Percentiles rank a stretch among this genome's conserved stretches.
These are phyloP conservation scores for Suillus subaureus DNA, from an alignment of 768 basidiomycete species.

Conservation along the genomic window DNA sequence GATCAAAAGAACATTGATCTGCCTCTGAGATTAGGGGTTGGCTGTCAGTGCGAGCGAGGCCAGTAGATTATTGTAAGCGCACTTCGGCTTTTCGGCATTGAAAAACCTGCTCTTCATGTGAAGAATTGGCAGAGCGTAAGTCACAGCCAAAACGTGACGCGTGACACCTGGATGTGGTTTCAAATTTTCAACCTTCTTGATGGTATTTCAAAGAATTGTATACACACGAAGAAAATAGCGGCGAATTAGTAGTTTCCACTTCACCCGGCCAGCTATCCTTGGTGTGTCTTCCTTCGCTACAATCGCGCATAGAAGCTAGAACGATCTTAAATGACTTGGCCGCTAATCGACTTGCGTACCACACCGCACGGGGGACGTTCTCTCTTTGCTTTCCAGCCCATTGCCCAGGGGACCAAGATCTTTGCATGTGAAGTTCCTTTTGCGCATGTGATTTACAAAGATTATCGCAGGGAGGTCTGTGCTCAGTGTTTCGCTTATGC, in stretches of 20 bases:
- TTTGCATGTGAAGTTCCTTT: constrained; percentile 52
- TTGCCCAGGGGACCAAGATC: constrained; percentile 47
- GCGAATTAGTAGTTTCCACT: not conserved
- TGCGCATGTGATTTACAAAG: constrained; percentile 58
- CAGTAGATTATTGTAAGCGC: no score
- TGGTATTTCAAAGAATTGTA: not conserved
- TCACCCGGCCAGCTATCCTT: not conserved
- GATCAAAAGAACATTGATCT: no score
- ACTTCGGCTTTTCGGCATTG: no score
- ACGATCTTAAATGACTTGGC: not conserved
- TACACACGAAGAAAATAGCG: not conserved
- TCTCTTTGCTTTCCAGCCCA: constrained; percentile 46
- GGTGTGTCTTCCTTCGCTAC: not conserved
- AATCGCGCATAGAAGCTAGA: not conserved
- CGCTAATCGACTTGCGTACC: constrained; percentile 21
- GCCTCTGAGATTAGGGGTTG: no score
- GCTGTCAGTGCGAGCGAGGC: no score
- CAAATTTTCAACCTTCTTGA: not conserved
- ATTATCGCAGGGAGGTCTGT: constrained; percentile 69
- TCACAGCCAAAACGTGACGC: not conserved
- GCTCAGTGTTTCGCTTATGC: constrained; percentile 65
- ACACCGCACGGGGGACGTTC: constrained; percentile 57
- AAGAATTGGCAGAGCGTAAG: no score
- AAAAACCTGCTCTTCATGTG: no score
- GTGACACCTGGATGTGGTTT: not conserved